These are phyloP conservation scores for Clarireedia hainanense DNA, from an alignment of 2,329 filamentous ascomycete genomes.

Conservation along the genomic window DNA sequence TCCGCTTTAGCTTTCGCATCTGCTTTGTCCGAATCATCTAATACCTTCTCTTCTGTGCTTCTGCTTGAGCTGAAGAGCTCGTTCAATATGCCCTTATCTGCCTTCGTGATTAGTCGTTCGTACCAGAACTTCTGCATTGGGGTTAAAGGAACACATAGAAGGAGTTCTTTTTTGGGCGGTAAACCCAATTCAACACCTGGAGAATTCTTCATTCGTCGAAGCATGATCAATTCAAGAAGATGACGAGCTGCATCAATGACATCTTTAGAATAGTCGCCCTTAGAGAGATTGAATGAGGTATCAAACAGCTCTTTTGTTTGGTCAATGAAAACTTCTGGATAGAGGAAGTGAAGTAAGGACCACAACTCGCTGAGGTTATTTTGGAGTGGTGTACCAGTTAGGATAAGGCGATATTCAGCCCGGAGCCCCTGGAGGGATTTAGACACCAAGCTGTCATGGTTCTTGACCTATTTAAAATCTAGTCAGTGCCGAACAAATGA, in stretches of 20 bases:
- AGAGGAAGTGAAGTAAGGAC: conserved; percentile 49
- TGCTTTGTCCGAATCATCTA: conserved; percentile 14
- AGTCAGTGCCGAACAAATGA: not conserved
- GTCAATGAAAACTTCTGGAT: conserved; percentile 47
- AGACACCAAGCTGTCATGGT: conserved; percentile 31
- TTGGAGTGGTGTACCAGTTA: conserved; percentile 45
- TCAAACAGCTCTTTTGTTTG: conserved; percentile 44
- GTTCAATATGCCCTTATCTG: conserved; percentile 42
- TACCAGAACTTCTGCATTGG: conserved; percentile 54
- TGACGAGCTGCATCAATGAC: conserved; percentile 45
- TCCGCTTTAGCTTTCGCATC: conserved; percentile 32
- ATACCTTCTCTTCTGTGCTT: conserved; percentile 33
- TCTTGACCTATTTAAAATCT: conserved; percentile 29
- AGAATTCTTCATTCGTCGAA: conserved; percentile 49
- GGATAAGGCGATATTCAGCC: conserved; percentile 30
- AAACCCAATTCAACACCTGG: conserved; percentile 45
- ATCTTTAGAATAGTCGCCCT: conserved; percentile 42
- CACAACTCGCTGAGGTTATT: conserved; percentile 51
- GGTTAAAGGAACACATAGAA: conserved; percentile 49
- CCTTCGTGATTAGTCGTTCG: conserved; percentile 45
- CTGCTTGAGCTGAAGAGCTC: conserved; percentile 43
- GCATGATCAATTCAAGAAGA: conserved; percentile 50
- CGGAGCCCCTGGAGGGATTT: conserved; percentile 28
- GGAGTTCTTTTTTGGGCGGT: conserved; percentile 48
- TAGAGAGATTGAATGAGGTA: conserved; percentile 47